phyloP scores from a whole-genome alignment of 2,329 filamentous ascomycete species.

The Diaporthe helianthi region DNA sequence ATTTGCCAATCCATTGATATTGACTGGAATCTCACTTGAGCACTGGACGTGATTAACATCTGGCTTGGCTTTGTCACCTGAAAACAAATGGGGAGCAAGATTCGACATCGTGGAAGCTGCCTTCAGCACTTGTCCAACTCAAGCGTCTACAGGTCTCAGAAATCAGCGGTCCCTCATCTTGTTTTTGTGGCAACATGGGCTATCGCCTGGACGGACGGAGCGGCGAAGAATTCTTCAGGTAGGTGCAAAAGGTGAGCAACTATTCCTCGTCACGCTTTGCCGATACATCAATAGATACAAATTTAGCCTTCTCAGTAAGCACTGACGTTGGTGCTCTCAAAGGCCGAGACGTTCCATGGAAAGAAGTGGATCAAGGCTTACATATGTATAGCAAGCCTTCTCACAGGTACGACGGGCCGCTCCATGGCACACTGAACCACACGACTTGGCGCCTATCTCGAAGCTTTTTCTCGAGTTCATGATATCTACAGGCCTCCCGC shows the following conservation, averaged over 20 bases:
- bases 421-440: constrained; percentile 20
- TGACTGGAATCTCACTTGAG: no score
- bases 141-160: neutral
- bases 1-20: neutral
- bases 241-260: neutral
- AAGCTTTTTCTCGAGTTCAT: constrained; percentile 11
- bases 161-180: constrained; percentile 1
- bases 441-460: constrained; percentile 15
- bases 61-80: neutral
- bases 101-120: neutral
- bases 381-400: constrained; percentile 16
- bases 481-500: neutral
- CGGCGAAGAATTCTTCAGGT: constrained; percentile 7
- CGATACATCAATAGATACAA: no score
- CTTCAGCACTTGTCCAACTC: neutral
- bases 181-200: neutral
- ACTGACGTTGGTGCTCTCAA: neutral
- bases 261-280: neutral
- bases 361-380: constrained; percentile 5
- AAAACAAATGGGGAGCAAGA: neutral
- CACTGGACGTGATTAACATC: neutral
- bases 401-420: constrained; percentile 3
- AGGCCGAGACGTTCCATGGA: constrained; percentile 15
- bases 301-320: rapidly evolving
- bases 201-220: constrained; percentile 1